These are phyloP conservation scores for Candida glucosophila DNA, from an alignment of 1,139 yeast genomes.

Conservation along the genomic window DNA sequence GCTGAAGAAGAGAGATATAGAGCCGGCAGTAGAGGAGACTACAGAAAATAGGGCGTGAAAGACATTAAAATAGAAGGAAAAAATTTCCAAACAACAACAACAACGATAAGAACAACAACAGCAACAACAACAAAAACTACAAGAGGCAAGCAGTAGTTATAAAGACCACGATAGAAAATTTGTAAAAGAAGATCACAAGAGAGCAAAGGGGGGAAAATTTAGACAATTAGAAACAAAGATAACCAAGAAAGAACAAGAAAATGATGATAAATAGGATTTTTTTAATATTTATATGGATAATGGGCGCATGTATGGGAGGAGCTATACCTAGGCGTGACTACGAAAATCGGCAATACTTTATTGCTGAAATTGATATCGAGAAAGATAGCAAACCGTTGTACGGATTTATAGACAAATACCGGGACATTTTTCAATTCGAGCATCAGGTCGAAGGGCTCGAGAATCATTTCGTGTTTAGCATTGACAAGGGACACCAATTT, in stretches of 20 bases:
- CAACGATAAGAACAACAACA: no score
- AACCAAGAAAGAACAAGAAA: neutral
- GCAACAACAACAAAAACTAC: no score
- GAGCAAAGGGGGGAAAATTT: no score
- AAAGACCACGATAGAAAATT: no score
- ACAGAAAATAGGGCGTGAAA: no score
- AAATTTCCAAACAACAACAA: no score
- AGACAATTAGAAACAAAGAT: no score
- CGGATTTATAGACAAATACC: constrained; percentile 25
- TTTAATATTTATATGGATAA: neutral
- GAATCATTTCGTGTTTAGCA: constrained; percentile 55
- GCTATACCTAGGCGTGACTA: constrained; percentile 29
- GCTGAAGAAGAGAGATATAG: no score
- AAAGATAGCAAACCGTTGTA: constrained; percentile 17
- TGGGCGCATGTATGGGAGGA: constrained; percentile 1
- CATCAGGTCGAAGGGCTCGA: constrained; percentile 52
- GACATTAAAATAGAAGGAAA: no score
- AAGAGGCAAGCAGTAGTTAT: no score
- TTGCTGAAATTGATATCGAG: constrained; percentile 43
- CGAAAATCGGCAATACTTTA: constrained; percentile 40
- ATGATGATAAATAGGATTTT: neutral
- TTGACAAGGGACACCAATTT: constrained; percentile 27
- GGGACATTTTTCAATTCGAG: constrained; percentile 36
- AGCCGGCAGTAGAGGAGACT: no score
- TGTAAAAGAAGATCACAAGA: no score